Percentiles rank a stretch among this genome's conserved stretches.
Evolutionary conservation across 768 basidiomycete genomes (phyloP).

Genomic region (Pleurotus tuoliensis): DNA sequence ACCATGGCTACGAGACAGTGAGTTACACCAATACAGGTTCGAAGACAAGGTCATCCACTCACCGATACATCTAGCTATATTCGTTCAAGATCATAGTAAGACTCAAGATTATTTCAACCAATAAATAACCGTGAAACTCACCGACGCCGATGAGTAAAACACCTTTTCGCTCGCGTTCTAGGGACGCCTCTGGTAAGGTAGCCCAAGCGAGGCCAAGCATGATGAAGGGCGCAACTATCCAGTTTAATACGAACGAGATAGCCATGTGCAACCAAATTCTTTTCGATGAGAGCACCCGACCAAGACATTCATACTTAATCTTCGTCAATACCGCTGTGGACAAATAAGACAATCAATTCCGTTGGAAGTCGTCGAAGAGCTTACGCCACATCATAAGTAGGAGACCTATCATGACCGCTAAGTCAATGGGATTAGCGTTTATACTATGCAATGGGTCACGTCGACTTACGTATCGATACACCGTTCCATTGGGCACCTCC

Average conservation of each 20-base stretch:
- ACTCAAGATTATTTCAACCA: background rate
- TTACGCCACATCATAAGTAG: constrained; percentile 82
- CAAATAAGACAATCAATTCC: background rate
- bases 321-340: constrained; percentile 52
- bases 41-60: background rate
- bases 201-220: constrained; percentile 90
- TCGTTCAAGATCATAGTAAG: background rate
- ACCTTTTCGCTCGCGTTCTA: constrained; percentile 69
- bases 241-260: constrained; percentile 70
- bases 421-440: background rate
- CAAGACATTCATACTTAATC: constrained; percentile 73
- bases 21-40: background rate
- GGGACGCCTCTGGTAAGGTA: constrained; percentile 61
- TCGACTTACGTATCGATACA: constrained; percentile 71
- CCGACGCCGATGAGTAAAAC: constrained; percentile 82
- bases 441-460: background rate
- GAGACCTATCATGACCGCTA: constrained; percentile 79
- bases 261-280: constrained; percentile 64
- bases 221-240: constrained; percentile 75
- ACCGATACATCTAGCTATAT: constrained; percentile 3
- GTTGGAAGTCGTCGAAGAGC: background rate
- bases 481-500: constrained; percentile 59
- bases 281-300: constrained; percentile 45
- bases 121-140: background rate
- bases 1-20: constrained; percentile 67